A percentile compares a stretch with the other conserved stretches of the same genome.
Conservation (phyloP, 176 grass and related monocot genomes). For the Metroxylon sagu region DNA sequence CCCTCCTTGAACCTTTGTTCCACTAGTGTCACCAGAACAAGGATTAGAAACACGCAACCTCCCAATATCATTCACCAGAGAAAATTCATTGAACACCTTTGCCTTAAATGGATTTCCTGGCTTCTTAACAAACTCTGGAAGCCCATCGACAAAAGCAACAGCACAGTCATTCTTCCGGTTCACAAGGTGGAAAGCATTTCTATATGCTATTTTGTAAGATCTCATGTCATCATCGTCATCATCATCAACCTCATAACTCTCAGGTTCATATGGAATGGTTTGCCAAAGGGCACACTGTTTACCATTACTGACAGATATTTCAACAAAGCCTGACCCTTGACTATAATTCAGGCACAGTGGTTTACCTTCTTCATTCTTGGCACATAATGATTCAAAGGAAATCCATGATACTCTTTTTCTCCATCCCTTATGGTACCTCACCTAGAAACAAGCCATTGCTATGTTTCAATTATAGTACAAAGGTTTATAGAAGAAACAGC, state of each 20-base stretch:
- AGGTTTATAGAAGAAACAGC: too few relatives aligned
- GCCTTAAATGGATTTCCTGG: slow-evolving; percentile 75
- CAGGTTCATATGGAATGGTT: slow-evolving; percentile 29
- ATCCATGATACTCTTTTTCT: slow-evolving; percentile 33
- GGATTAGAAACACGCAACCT: slow-evolving; percentile 24
- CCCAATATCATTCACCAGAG: slow-evolving; percentile 26
- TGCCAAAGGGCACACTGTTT: slow-evolving; percentile 52
- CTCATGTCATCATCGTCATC: slow-evolving; percentile 41
- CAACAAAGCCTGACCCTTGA: slow-evolving; percentile 62
- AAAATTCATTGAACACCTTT: slow-evolving; percentile 46
- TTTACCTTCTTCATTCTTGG: slow-evolving; percentile 43
- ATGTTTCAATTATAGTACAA: too few relatives aligned
- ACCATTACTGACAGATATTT: slow-evolving; percentile 39
- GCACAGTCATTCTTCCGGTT: slow-evolving; percentile 69
- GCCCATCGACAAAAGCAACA: slow-evolving; percentile 65
- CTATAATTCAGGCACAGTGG: slow-evolving; percentile 54
- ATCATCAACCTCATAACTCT: slow-evolving; percentile 43
- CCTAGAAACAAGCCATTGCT: slow-evolving; percentile 23
- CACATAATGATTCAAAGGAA: slow-evolving; percentile 58
- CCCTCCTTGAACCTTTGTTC: slow-evolving; percentile 37
- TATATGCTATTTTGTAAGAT: slow-evolving; percentile 44
- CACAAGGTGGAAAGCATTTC: slow-evolving; percentile 49
- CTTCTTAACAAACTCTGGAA: slow-evolving; percentile 70
- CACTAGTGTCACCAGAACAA: slow-evolving; percentile 20
- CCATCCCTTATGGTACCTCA: slow-evolving; percentile 68